These are phyloP conservation scores for Triticum monococcum DNA, from an alignment of 176 grass and related monocot species.

Conservation along the genomic window DNA sequence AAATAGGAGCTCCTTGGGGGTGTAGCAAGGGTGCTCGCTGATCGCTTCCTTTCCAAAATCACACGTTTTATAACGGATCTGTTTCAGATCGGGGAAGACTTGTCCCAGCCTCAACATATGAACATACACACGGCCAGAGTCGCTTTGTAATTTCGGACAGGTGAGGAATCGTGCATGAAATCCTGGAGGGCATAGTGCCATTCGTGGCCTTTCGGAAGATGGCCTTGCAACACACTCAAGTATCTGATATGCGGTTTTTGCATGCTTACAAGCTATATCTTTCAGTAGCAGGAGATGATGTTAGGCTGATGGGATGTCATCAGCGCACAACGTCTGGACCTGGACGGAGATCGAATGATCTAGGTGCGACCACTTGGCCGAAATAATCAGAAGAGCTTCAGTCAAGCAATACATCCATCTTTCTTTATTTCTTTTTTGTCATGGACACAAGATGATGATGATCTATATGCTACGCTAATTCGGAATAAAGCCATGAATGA, in stretches of 20 bases:
- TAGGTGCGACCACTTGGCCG: not conserved
- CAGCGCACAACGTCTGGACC: not conserved
- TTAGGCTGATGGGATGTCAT: not conserved
- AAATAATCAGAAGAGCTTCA: not conserved
- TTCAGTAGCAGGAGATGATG: not conserved
- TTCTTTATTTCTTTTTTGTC: not conserved
- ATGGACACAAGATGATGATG: not conserved
- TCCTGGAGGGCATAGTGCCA: not conserved
- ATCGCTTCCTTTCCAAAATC: not conserved
- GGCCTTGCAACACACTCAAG: constrained; percentile 38
- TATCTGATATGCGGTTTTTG: not conserved
- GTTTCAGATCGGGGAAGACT: not conserved
- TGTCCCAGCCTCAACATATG: not conserved
- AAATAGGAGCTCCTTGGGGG: not conserved
- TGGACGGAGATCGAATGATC: not conserved
- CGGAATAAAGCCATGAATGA: not conserved
- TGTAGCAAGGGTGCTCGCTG: not conserved
- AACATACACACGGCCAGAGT: not conserved
- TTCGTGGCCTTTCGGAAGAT: constrained; percentile 9
- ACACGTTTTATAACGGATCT: not conserved
- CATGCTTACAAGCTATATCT: not conserved
- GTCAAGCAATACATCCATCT: not conserved
- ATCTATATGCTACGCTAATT: not conserved
- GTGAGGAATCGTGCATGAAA: constrained; percentile 15
- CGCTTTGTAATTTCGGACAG: not conserved